Evolutionary conservation across 176 grass and related monocot genomes (phyloP), one percentile per base, ranked within the genome.

Genomic region (Saccharum spontaneum): DNA sequence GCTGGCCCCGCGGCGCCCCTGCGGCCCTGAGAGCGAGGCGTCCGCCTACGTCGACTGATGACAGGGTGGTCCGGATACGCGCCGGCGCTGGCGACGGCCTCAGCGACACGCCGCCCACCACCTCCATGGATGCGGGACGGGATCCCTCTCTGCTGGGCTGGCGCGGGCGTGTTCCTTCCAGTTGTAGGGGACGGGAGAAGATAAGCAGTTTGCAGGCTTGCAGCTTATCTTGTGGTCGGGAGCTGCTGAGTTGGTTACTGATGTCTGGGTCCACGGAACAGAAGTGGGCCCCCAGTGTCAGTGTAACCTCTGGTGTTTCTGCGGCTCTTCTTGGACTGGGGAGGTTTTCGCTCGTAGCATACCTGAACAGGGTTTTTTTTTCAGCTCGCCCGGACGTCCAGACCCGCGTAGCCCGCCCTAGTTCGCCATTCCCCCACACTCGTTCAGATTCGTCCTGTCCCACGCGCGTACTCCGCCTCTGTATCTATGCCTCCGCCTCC

Each of bases 81-180:
- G 69, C 82, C 59, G 77, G 62, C 37, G 67, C 34, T 14, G 78
- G 15, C 67, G 85, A 28, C 22, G 87, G 82, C 44, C 90, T 84
- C 67, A 88, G 85, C 37, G 86, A 83, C 46, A 89, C 76, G 78
- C 91, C 89, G 52, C 64, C 89, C 69, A 82, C 79, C 64, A 91
- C 83, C 80, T 93, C 94, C 91, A 96, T 96, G 63, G 80, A 6
- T 69, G 73, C 41, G 61, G 61, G 59, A 11, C 40, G 61, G 61
- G 59, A 11, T 23, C n/a, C 23, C 59, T 26, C 62, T 31, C 33
- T 22, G 34, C 38, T 40, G 72, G 24, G 63, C 74, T 73, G 54
- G 54, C 20, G 57, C 22, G 67, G 80, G 75, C 69, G 68, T 55
- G 46, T 9, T 30, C 76, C 44, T 62, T 5, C 22, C 7, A 57